Base-by-base conservation (phyloP, 192 early-diverging fungal species). In the Rhizoclosmatium globosum region DNA sequence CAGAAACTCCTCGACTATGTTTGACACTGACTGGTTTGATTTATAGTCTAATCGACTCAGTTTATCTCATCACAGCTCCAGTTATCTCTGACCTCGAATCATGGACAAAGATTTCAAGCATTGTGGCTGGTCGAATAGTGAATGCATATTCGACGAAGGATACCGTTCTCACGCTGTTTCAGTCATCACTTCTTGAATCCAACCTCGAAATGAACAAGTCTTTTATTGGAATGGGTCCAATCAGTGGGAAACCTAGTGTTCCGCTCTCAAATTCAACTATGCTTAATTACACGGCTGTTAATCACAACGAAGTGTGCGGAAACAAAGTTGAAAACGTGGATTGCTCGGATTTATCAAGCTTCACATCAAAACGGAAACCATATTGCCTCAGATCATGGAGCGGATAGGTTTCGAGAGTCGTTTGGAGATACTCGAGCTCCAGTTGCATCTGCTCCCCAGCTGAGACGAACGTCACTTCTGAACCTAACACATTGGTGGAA, bases 121-220 rank as follows among this genome's bases (percentile, higher is more conserved):
- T 94, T 1, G 92, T 95, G 3, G 86, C 90, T 6, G 95, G 95
- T 2, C 85, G 94, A 48, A 92, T 97, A 80, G 91, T 98, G 56
- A 97, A 95, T 77, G 94, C 92, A 0, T 97, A 95, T 83, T 88
- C 91, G 15, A 86, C 84, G 42, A 92, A 92, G 66, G 96, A 98
- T 78, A 96, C 94, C 93, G 85, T 96, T 2, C 88, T 98, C 44
- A 47, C 21, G 6, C 60, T 74, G 17, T 48, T 74, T 48, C 69
- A 39, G 19, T 21, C 69, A 23, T 56, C 19, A 19, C 46, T 43
- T 56, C 17, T 21, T n/a, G 69, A 71, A 4, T 13, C 59, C 7
- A 17, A 23, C 41, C n/a, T 17, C 45, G 50, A 9, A 71, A 44
- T 11, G 23, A 11, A 11, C 17, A 59, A 6, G 42, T 39, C 19